Conservation (phyloP, 768 basidiomycete species). For the Tricholoma bakamatsutake region DNA sequence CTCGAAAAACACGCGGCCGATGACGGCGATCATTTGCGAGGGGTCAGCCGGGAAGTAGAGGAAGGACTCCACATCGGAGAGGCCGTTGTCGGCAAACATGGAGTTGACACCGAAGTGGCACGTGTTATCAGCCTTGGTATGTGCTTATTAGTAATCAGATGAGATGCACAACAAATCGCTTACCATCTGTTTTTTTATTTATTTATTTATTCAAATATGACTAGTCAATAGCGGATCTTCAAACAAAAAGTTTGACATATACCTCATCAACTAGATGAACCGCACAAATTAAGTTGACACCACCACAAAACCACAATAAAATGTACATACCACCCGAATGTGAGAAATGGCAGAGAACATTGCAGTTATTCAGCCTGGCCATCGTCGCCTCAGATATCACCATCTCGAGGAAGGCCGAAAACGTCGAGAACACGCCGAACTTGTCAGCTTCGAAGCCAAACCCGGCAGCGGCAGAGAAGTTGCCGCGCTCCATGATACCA, state of each 20-base stretch:
- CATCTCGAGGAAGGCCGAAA: conserved; percentile 92
- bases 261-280: conserved; percentile 54
- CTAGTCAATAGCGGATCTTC: neutral
- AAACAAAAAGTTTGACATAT: conserved; percentile 17
- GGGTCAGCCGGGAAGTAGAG: conserved; percentile 89
- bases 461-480: conserved; percentile 80
- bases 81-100: conserved; percentile 85
- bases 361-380: conserved; percentile 88
- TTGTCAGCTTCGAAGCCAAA: conserved; percentile 82
- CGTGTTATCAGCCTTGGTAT: conserved; percentile 38
- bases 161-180: conserved; percentile 3
- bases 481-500: conserved; percentile 85
- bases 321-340: conserved; percentile 67
- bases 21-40: conserved; percentile 71
- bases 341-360: conserved; percentile 84
- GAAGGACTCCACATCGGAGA: conserved; percentile 70
- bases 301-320: neutral
- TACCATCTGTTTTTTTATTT: conserved; percentile 22
- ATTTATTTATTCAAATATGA: neutral
- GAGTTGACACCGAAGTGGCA: conserved; percentile 63
- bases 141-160: conserved; percentile 6
- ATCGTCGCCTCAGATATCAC: conserved; percentile 84
- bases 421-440: conserved; percentile 86
- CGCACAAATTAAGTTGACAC: conserved; percentile 1
- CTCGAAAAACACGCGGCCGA: conserved; percentile 78